Conservation (phyloP, 306 rosid species). For the Begonia fuchsioides region DNA sequence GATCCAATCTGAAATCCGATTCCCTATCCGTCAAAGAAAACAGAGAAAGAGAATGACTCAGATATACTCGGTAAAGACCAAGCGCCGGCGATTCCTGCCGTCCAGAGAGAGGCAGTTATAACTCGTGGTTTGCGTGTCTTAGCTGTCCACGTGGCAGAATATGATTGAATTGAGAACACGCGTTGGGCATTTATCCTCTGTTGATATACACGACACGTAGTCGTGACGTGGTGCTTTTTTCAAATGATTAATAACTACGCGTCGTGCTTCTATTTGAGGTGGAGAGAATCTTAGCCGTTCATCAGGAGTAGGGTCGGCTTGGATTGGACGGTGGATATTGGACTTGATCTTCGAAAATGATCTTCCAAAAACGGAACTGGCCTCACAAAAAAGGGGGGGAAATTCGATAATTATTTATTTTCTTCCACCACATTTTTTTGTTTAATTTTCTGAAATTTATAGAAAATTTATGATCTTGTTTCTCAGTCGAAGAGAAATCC, state of each 20-base stretch:
- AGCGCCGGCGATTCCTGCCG: conserved; percentile 14
- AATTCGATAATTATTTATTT: too few species aligned
- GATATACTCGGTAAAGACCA: background rate
- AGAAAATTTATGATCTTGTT: background rate
- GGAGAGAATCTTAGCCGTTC: background rate
- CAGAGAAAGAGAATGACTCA: background rate
- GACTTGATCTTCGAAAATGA: too few species aligned
- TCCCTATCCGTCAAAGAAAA: conserved; percentile 2
- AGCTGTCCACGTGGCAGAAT: background rate
- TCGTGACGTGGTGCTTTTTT: background rate
- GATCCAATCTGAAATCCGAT: conserved; percentile 1
- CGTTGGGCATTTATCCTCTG: background rate
- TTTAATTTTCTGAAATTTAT: background rate
- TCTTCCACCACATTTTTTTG: background rate
- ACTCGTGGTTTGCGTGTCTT: background rate
- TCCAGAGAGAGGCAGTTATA: conserved; percentile 6
- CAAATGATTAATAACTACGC: background rate
- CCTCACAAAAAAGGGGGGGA: too few species aligned
- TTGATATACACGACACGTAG: conserved; percentile 3
- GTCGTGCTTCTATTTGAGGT: conserved; percentile 1
- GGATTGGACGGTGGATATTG: background rate
- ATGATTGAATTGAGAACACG: background rate
- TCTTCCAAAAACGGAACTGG: too few species aligned
- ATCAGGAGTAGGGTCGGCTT: background rate
- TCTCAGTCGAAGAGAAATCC: background rate